Evolutionary conservation across 164 flowering plant genomes (phyloP), one percentile per base, ranked within the genome.

Genomic region (Umbellularia californica): DNA sequence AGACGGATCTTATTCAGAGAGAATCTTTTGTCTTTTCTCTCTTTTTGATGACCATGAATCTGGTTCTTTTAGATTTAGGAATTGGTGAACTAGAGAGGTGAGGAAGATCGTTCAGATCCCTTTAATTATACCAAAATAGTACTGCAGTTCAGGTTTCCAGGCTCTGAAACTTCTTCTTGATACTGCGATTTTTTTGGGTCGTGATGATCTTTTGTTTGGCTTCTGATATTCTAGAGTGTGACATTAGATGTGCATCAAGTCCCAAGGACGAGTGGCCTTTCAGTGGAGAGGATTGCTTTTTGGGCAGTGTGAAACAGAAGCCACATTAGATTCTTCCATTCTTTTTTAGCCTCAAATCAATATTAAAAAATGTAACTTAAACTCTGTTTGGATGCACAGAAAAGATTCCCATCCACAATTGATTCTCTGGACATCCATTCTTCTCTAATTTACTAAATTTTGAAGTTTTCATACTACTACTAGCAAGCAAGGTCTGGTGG

Each of bases 61-160:
- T 67, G 69, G 50, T 67, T 67, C 69, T 67, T 67, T 67, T 15
- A 27, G 69, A 66, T 67, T 67, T 30, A 9, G 19, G 28, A 27
- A 19, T 67, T 15, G n/a, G 69, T 67, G 47, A 25, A 67, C 23
- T 67, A 67, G 69, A 67, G 69, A 0, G 14, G 15, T 30, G 3
- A 12, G 35, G 41, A 64, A 64, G 67, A 67, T 28, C 28, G 50
- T 30, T 3, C 13, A 30, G 47, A 7, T 28, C 19, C 20, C 47
- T 67, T 67, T 67, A 28, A 67, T 28, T 67, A 30, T 30, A 27
- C 27, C 20, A n/a, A 60, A 19, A 60, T n/a, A 41, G 47, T 41
- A n/a, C n/a, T n/a, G 47, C 47, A 41, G 9, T 41, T 41, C 47
- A 41, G 47, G 47, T 41, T 41, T 41, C 47, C 47, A 41, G 47